Conservation (phyloP, 495 filamentous ascomycete species). For the Parachaetomium inaequale region DNA sequence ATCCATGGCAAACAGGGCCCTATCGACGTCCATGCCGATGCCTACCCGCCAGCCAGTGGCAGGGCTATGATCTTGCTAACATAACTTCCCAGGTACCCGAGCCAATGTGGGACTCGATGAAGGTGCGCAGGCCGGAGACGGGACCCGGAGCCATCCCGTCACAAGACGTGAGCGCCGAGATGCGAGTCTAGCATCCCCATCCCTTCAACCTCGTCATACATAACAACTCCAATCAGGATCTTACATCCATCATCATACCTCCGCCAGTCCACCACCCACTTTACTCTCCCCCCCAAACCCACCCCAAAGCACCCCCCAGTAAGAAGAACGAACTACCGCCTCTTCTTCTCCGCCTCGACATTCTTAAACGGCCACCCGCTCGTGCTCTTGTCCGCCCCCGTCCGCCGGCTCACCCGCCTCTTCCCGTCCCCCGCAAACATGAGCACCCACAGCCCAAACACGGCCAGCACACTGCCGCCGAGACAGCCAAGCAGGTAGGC, state of each 20-base stretch:
- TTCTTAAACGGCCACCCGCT: slow-evolving; percentile 83
- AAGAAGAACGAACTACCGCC: neutral
- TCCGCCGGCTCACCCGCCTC: slow-evolving; percentile 62
- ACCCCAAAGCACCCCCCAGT: neutral
- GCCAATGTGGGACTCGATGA: too few species aligned
- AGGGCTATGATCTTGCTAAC: too few species aligned
- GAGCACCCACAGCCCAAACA: slow-evolving; percentile 67
- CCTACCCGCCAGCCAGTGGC: too few species aligned
- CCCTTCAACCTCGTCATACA: too few species aligned
- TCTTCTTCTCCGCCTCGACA: slow-evolving; percentile 26
- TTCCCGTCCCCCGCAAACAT: slow-evolving; percentile 62
- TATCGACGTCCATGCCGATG: too few species aligned
- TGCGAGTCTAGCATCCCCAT: too few species aligned
- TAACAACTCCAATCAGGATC: too few species aligned
- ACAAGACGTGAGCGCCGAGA: too few species aligned
- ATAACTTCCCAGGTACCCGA: too few species aligned
- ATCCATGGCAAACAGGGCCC: too few species aligned
- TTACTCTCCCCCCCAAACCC: neutral
- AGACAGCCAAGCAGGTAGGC: slow-evolving; percentile 53
- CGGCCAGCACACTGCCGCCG: slow-evolving; percentile 51
- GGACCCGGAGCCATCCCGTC: too few species aligned
- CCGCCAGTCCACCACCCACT: neutral
- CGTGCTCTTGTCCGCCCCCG: slow-evolving; percentile 74
- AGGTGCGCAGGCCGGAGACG: too few species aligned
- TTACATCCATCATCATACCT: neutral